phyloP scores from a whole-genome alignment of 116 monocot species.

The Posidonia oceanica region DNA sequence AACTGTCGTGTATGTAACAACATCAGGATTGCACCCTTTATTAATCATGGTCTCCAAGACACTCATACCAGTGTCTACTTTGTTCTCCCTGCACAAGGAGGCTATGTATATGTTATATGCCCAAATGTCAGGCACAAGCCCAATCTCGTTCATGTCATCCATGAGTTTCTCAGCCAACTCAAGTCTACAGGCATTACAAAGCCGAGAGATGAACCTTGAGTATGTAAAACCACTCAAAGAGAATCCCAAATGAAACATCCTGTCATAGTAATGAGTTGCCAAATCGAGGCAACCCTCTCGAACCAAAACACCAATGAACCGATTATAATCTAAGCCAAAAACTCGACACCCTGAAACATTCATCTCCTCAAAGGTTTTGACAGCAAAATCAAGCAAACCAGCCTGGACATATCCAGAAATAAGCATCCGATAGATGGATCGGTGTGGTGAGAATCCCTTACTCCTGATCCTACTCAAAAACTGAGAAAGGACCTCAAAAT shows the following conservation, averaged over 20 bases:
- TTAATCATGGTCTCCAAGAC: slow-evolving; percentile 41
- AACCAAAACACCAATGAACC: slow-evolving; percentile 76
- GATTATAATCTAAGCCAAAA: slow-evolving; percentile 77
- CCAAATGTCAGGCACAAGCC: slow-evolving; percentile 75
- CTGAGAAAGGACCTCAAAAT: slow-evolving; percentile 48
- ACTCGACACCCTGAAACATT: slow-evolving; percentile 49
- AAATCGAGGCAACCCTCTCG: slow-evolving; percentile 43
- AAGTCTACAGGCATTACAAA: slow-evolving; percentile 22
- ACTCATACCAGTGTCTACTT: slow-evolving; percentile 38
- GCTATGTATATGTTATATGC: slow-evolving; percentile 78
- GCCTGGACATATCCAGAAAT: slow-evolving; percentile 67
- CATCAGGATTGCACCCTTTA: slow-evolving; percentile 58
- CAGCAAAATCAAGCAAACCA: slow-evolving; percentile 45
- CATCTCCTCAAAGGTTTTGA: slow-evolving; percentile 60
- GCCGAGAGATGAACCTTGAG: slow-evolving; percentile 65
- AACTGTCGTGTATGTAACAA: slow-evolving; percentile 66
- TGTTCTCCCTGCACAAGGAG: slow-evolving; percentile 54
- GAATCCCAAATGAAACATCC: slow-evolving; percentile 43
- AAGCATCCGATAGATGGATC: slow-evolving; percentile 53
- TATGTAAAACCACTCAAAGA: slow-evolving; percentile 70
- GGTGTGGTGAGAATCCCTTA: slow-evolving; percentile 41
- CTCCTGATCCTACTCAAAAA: slow-evolving; percentile 32
- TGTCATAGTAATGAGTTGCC: slow-evolving; percentile 50
- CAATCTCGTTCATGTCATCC: slow-evolving; percentile 49
- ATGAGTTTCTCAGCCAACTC: slow-evolving; percentile 47